Conservation (phyloP, 2,329 filamentous ascomycete species). For the Xylariaceae sp. region DNA sequence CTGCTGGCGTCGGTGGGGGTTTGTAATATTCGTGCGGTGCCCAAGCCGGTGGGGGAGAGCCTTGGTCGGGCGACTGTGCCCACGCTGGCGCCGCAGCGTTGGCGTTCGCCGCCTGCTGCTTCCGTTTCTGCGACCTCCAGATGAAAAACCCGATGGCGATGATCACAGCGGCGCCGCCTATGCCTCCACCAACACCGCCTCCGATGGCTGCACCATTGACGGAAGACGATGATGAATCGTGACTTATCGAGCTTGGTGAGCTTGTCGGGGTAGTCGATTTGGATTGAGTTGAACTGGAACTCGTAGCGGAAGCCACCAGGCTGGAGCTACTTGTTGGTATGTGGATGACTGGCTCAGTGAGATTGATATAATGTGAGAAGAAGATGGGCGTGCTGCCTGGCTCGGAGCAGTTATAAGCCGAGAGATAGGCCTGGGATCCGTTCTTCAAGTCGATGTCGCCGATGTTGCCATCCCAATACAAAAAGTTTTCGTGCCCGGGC, state of each 20-base stretch:
- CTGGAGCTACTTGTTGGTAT: not conserved
- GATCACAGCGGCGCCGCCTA: slow-evolving; percentile 6
- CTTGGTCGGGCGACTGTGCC: too few relatives aligned
- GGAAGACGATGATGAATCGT: not conserved
- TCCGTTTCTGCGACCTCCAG: not conserved
- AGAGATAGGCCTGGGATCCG: slow-evolving; percentile 16
- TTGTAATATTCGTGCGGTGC: not conserved
- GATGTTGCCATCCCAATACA: slow-evolving; percentile 20
- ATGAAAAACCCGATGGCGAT: not conserved
- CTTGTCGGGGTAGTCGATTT: not conserved
- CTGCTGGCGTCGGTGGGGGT: not conserved
- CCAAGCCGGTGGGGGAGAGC: not conserved
- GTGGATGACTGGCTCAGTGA: slow-evolving; percentile 1
- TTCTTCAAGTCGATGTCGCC: slow-evolving; percentile 16
- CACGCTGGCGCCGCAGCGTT: not conserved
- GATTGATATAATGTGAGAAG: slow-evolving; percentile 21
- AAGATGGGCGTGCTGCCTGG: slow-evolving; percentile 11
- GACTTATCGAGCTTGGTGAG: not conserved
- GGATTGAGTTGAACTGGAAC: not conserved
- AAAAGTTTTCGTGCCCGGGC: not conserved
- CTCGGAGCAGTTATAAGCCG: slow-evolving; percentile 15
- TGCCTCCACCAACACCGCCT: slow-evolving; percentile 14
- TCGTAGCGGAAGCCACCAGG: not conserved
- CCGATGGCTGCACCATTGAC: slow-evolving; percentile 10
- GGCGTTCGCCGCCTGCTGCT: not conserved